These are phyloP conservation scores for Flaveria trinervia DNA, from an alignment of 129 eudicot genomes.

Conservation along the genomic window DNA sequence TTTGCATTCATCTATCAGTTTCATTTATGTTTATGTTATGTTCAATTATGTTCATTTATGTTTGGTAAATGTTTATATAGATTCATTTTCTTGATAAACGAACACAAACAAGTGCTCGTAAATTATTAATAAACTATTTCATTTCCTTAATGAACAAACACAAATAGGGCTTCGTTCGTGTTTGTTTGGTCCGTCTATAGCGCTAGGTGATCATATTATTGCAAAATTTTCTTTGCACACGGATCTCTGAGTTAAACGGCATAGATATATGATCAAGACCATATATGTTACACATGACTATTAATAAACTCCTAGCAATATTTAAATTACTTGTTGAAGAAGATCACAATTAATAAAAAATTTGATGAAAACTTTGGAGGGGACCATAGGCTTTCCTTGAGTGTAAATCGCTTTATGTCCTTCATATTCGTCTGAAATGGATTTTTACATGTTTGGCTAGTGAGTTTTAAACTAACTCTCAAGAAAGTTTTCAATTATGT, in stretches of 20 bases:
- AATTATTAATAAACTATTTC: no score
- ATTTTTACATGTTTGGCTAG: not conserved
- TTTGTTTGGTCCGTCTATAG: no score
- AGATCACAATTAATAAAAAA: no score
- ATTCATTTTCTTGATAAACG: no score
- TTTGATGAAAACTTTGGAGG: no score
- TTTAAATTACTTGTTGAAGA: not conserved
- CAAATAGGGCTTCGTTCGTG: no score
- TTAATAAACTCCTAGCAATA: not conserved
- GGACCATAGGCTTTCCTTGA: not conserved
- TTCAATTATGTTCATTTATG: no score
- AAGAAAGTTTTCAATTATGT: not conserved
- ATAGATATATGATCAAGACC: not conserved
- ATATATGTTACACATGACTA: not conserved
- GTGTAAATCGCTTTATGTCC: not conserved
- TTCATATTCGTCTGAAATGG: not conserved
- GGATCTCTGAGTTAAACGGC: not conserved
- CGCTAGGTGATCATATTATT: not conserved
- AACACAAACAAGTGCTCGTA: no score
- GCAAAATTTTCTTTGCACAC: not conserved
- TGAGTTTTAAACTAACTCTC: conserved; percentile 6
- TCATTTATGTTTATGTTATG: no score
- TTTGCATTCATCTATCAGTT: no score
- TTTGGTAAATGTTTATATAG: no score
- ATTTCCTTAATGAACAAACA: no score